Evolutionary conservation across 345 rosid species (phyloP).

Genomic region (Kandelia obovata): DNA sequence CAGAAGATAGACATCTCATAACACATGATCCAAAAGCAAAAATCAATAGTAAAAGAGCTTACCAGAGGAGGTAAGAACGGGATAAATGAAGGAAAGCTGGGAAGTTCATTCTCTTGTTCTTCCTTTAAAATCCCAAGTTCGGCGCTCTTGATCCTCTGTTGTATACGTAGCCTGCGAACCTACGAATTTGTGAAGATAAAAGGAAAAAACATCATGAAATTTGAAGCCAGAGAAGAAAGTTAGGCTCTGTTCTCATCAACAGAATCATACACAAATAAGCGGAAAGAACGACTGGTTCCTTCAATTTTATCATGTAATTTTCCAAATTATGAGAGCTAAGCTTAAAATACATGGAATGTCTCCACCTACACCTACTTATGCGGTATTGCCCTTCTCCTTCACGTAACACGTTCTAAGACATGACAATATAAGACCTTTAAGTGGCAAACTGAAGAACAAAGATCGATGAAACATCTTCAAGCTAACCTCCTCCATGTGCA

Average conservation of each 20-base stretch:
- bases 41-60: conserved; percentile 19
- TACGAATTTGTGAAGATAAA: conserved; percentile 13
- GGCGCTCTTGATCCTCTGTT: conserved; percentile 69
- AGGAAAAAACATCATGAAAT: not conserved
- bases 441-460: too few species aligned
- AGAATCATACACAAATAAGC: too few species aligned
- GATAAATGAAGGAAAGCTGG: conserved; percentile 91
- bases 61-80: conserved; percentile 97
- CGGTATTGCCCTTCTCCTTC: too few species aligned
- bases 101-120: conserved; percentile 68
- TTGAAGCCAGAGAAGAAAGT: not conserved
- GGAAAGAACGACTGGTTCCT: too few species aligned
- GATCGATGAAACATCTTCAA: too few species aligned
- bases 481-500: conserved; percentile 96
- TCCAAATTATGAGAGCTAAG: too few species aligned
- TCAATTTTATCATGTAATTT: too few species aligned
- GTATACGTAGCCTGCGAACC: conserved; percentile 94
- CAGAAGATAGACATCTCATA: not conserved
- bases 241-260: too few species aligned
- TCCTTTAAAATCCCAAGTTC: conserved; percentile 65
- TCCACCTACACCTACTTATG: too few species aligned
- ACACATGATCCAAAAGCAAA: not conserved
- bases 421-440: too few species aligned
- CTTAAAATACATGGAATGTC: too few species aligned
- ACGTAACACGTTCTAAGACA: too few species aligned